Percentiles rank a stretch among this genome's conserved stretches.
Conservation (phyloP, 1,284 basidiomycete genomes). For the Puccinia brachypodii region DNA sequence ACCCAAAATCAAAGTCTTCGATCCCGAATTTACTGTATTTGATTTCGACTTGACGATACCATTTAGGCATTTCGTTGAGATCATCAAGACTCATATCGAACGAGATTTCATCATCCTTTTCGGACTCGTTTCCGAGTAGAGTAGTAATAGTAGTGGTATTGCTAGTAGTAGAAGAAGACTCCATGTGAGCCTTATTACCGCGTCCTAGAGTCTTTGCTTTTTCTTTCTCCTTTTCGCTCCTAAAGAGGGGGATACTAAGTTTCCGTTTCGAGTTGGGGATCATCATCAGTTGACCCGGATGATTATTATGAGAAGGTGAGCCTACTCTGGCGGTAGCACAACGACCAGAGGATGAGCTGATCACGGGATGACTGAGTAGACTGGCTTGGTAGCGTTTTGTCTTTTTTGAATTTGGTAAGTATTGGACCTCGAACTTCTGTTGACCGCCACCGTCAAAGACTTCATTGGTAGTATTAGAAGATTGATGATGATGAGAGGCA, state of each 20-base stretch:
- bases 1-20: constrained; percentile 98
- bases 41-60: constrained; percentile 90
- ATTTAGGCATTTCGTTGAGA: constrained; percentile 66
- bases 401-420: constrained; percentile 43
- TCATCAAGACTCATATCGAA: constrained; percentile 35
- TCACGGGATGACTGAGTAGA: background rate
- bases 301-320: constrained; percentile 67
- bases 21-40: constrained; percentile 99
- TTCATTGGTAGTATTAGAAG: constrained; percentile 76
- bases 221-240: constrained; percentile 70
- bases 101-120: constrained; percentile 44
- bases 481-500: constrained; percentile 81
- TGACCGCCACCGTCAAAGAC: constrained; percentile 73
- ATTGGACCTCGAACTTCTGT: constrained; percentile 61
- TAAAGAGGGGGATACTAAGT: constrained; percentile 67
- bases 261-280: constrained; percentile 58
- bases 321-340: constrained; percentile 59
- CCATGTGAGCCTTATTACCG: constrained; percentile 50
- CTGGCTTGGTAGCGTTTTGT: constrained; percentile 46
- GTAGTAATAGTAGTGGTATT: constrained; percentile 28
- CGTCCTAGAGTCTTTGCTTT: constrained; percentile 56
- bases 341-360: background rate
- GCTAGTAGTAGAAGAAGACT: no score
- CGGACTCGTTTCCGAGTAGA: constrained; percentile 49
- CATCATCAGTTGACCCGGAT: constrained; percentile 58